A percentile compares a stretch with the other conserved stretches of the same genome.
Evolutionary conservation across 495 filamentous ascomycete genomes (phyloP).

Genomic region (Daldinia loculata): DNA sequence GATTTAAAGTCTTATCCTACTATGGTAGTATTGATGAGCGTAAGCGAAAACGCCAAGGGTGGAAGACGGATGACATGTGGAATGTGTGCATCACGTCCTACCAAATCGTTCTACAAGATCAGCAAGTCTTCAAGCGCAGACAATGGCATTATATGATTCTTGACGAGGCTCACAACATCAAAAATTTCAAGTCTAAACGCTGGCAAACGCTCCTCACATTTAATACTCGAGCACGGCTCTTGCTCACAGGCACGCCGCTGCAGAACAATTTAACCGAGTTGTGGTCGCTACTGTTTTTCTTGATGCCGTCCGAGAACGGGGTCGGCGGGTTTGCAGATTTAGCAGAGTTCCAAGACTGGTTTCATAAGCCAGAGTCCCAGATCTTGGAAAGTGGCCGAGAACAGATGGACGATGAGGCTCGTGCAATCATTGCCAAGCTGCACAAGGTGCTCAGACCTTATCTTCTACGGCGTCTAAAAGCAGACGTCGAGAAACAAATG

Average conservation of each 20-base stretch:
- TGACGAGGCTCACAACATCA: constrained; percentile 99
- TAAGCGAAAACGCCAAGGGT: constrained; percentile 86
- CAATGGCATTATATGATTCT: constrained; percentile 98
- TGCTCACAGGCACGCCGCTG: constrained; percentile 93
- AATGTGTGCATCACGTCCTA: constrained; percentile 98
- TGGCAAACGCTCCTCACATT: constrained; percentile 96
- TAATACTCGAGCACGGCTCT: constrained; percentile 82
- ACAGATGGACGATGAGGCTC: constrained; percentile 90
- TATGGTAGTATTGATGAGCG: constrained; percentile 94
- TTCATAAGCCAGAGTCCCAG: constrained; percentile 89
- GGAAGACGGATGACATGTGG: constrained; percentile 89
- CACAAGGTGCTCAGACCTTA: constrained; percentile 94
- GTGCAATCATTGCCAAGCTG: constrained; percentile 86
- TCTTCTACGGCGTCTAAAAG: constrained; percentile 89
- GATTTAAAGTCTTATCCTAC: constrained; percentile 98
- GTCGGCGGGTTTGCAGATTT: constrained; percentile 89
- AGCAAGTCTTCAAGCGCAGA: constrained; percentile 90
- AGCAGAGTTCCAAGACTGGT: constrained; percentile 92
- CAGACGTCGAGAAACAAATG: constrained; percentile 99
- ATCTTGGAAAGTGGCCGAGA: constrained; percentile 94
- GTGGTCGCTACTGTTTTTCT: constrained; percentile 96
- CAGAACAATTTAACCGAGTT: constrained; percentile 97
- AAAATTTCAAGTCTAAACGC: constrained; percentile 96
- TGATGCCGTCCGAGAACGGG: constrained; percentile 88
- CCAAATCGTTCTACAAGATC: constrained; percentile 92